Evolutionary conservation across 176 grass and related monocot species (phyloP), one percentile per base, ranked within the genome.

Genomic region (Hordeum marinum): DNA sequence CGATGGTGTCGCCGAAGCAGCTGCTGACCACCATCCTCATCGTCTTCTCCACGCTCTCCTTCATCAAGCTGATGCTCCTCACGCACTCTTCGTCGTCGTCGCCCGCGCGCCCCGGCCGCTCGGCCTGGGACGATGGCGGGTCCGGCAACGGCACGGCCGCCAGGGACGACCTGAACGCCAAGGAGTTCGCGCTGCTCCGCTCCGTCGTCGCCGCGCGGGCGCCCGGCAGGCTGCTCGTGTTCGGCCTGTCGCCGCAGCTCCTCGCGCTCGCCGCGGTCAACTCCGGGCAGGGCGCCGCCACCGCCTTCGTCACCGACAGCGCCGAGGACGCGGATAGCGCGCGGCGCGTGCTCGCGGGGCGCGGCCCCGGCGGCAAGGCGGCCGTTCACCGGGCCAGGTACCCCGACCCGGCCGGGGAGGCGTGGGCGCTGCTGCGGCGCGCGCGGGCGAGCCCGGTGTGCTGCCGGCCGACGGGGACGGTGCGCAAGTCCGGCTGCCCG

Each of bases 181-280:
- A 80, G 71, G 91, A 96, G 87, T 79, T 93, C 75, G 54, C 58
- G 4, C 17, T 93, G 29, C 85, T 92, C 73, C 84, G 86, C 68
- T 82, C 82, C 67, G 81, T 96, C 24, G 84, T 96, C 54, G 86
- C 86, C 17, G 82, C 68, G 27, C 91, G 90, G 21, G 74, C 84
- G 4, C 91, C 87, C 3, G 93, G 91, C 84, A 82, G 90, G 72
- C 81, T 96, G 61, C 76, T 93, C 15, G 89, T 93, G 8, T 96
- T 93, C 78, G 94, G 91, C 25, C 86, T 91, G 29, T 90, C 88
- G 12, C 86, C 78, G 65, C 90, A 96, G 80, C 90, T 90, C 55
- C 32, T 87, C 46, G 80, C 78, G 59, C 92, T 92, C 89, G 75
- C 82, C 20, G 78, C 73, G 8, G 75, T 93, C 82, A 96, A 96